Conservation (phyloP, 2,329 filamentous ascomycete species). For the Calonectria multiphialidica region DNA sequence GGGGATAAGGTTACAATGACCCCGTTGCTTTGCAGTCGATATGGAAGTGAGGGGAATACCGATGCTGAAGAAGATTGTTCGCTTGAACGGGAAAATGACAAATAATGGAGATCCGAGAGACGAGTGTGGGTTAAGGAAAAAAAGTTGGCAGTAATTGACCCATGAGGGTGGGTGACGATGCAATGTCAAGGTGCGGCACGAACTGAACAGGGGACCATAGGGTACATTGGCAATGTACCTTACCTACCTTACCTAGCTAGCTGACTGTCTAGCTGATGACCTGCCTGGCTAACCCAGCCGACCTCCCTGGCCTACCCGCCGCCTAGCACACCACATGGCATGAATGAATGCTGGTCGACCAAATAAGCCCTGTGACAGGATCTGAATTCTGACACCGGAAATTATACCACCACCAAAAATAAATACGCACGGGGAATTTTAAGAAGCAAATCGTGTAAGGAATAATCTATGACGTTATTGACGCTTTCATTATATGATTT, state of each 20-base stretch:
- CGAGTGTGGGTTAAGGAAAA: background rate
- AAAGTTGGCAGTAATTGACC: conserved; percentile 23
- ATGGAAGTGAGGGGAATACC: background rate
- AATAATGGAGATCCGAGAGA: background rate
- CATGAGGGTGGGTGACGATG: background rate
- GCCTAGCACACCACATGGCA: no score
- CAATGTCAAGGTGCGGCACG: background rate
- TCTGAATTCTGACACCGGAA: no score
- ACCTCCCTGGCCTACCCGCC: no score
- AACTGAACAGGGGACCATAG: background rate
- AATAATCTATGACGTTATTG: no score
- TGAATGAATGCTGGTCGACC: no score
- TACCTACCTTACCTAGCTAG: background rate
- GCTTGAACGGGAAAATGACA: conserved; percentile 1
- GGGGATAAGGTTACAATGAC: conserved; percentile 2
- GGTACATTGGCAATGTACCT: background rate
- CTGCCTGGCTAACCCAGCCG: no score
- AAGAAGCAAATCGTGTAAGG: no score
- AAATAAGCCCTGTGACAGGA: no score
- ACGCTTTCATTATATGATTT: no score
- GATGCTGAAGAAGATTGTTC: background rate
- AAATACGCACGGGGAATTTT: no score
- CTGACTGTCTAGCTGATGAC: no score
- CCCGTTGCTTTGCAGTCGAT: background rate
- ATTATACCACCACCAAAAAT: no score